These are phyloP conservation scores for Stereum hirsutum DNA, from an alignment of 1,284 basidiomycete genomes.

Conservation along the genomic window DNA sequence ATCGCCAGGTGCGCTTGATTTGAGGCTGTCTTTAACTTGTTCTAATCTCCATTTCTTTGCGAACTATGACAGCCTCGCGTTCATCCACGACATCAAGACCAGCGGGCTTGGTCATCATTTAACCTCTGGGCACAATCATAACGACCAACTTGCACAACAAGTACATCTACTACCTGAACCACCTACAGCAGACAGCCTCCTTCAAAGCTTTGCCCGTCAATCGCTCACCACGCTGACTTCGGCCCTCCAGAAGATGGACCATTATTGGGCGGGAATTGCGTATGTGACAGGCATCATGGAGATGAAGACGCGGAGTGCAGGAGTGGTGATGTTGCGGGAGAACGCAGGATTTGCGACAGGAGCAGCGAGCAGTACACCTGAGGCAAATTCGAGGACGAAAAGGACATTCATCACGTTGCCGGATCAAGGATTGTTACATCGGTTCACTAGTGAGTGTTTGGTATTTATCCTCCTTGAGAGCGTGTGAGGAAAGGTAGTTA, in stretches of 20 bases:
- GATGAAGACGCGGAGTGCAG: no score
- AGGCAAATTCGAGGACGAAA: slow-evolving; percentile 15
- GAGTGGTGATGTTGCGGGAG: no score
- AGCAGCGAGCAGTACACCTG: no score
- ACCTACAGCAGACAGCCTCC: neutral
- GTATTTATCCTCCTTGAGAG: neutral
- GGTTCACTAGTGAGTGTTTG: slow-evolving; percentile 20
- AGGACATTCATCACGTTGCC: slow-evolving; percentile 29
- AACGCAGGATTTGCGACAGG: no score
- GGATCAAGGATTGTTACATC: slow-evolving; percentile 25
- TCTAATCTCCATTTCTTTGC: neutral
- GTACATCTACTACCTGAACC: neutral
- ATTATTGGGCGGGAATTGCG: slow-evolving; percentile 26
- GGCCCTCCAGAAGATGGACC: slow-evolving; percentile 24
- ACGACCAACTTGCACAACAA: neutral
- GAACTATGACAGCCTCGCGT: slow-evolving; percentile 22
- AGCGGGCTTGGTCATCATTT: no score
- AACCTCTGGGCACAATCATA: no score
- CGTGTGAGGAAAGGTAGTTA: neutral
- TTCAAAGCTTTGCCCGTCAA: slow-evolving; percentile 11
- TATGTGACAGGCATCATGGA: slow-evolving; percentile 23
- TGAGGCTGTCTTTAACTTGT: no score
- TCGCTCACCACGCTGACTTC: slow-evolving; percentile 23
- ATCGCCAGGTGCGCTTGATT: slow-evolving; percentile 22
- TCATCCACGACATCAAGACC: slow-evolving; percentile 27